phyloP scores from a whole-genome alignment of 225 moss, liverwort and hornwort genomes.

The Bryoerythrophyllum caledonicum region DNA sequence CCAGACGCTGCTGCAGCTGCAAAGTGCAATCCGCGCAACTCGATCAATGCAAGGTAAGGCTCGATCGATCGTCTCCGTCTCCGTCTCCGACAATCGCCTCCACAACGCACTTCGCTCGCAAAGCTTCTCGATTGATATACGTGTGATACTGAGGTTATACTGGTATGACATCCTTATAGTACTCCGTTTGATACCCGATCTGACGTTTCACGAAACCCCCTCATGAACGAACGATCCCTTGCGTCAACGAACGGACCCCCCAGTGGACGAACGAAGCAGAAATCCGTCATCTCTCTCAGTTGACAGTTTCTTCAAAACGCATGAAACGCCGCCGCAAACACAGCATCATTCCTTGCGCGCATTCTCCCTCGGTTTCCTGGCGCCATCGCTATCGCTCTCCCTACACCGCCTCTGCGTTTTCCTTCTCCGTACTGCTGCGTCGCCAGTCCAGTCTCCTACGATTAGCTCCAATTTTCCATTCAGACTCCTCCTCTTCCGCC shows the following conservation, averaged over 20 bases:
- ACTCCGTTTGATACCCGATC: background rate
- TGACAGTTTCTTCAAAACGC: background rate
- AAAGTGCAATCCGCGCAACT: background rate
- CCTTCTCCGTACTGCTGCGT: constrained; percentile 6
- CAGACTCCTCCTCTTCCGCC: background rate
- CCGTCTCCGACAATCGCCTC: background rate
- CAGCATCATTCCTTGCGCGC: background rate
- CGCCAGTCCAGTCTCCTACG: background rate
- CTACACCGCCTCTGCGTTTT: background rate
- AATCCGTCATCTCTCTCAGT: background rate
- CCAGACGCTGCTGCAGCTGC: background rate
- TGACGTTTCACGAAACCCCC: no score
- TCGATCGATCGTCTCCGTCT: background rate
- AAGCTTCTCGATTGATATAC: background rate
- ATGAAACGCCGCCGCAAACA: background rate
- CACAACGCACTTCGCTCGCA: background rate
- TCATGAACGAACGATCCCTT: background rate
- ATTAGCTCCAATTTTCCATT: constrained; percentile 24
- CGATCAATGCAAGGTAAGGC: background rate
- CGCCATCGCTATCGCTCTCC: background rate
- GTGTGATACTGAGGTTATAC: background rate
- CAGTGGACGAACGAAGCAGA: background rate
- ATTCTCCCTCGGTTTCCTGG: background rate
- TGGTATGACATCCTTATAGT: background rate
- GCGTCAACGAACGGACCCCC: background rate